Evolutionary conservation across 495 filamentous ascomycete genomes (phyloP).

Genomic region (Echria macrotheca): DNA sequence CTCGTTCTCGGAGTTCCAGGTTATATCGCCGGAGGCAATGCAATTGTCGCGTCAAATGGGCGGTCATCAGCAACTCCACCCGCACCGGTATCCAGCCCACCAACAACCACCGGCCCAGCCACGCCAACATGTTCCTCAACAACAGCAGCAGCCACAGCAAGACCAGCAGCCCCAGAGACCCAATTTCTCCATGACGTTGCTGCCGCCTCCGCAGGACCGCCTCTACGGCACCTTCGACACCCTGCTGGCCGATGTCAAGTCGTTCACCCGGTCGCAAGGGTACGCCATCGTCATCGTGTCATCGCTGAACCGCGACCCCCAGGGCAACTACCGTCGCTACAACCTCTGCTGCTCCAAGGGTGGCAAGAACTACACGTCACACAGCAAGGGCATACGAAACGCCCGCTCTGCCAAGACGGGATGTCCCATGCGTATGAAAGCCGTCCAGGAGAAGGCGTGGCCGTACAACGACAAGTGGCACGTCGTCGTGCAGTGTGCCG

Average conservation of each 20-base stretch:
- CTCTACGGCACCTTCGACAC: slow-evolving; percentile 27
- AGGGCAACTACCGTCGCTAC: slow-evolving; percentile 31
- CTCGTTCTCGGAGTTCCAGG: not conserved
- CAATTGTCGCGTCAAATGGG: not conserved
- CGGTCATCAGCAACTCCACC: not conserved
- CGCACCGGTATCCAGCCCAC: not conserved
- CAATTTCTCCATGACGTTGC: slow-evolving; percentile 31
- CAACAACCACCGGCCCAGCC: not conserved
- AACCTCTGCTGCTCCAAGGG: slow-evolving; percentile 34
- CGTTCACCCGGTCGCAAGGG: slow-evolving; percentile 29
- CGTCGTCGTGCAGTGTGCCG: slow-evolving; percentile 29
- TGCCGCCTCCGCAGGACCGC: slow-evolving; percentile 29
- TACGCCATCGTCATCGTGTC: slow-evolving; percentile 31
- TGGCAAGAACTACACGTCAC: slow-evolving; percentile 29
- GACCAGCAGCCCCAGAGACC: slow-evolving; percentile 14
- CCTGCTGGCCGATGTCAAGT: slow-evolving; percentile 22
- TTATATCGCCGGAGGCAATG: not conserved
- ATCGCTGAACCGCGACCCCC: slow-evolving; percentile 28
- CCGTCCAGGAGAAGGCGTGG: slow-evolving; percentile 28
- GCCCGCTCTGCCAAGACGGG: slow-evolving; percentile 29
- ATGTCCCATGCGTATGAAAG: slow-evolving; percentile 32
- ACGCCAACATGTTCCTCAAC: slow-evolving; percentile 1
- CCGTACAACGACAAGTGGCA: slow-evolving; percentile 35
- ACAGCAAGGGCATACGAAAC: slow-evolving; percentile 27
- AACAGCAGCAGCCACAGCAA: slow-evolving; percentile 15